Evolutionary conservation across 108 stramenopile species (phyloP).

Genomic region (Discostella stelligeroides): DNA sequence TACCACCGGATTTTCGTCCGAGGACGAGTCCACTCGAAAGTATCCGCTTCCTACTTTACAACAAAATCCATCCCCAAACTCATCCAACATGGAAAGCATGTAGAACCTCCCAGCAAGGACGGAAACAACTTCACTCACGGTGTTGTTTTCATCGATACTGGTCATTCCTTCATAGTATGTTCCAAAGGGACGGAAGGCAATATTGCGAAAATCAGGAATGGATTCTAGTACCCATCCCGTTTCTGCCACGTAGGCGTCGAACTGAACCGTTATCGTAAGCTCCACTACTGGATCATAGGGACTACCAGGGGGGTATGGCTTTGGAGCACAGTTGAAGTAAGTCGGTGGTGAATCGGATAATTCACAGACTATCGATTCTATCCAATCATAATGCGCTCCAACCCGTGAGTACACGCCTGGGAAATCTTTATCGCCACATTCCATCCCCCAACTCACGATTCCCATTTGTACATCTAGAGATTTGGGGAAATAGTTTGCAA

Average conservation of each 20-base stretch:
- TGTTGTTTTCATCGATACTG: constrained; percentile 35
- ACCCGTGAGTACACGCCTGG: constrained; percentile 47
- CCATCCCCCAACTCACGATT: constrained; percentile 47
- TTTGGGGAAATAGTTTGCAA: background rate
- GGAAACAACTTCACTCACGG: constrained; percentile 30
- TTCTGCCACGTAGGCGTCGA: constrained; percentile 39
- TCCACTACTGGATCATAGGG: constrained; percentile 28
- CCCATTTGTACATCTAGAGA: constrained; percentile 44
- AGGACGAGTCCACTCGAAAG: constrained; percentile 39
- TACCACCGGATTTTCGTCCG: constrained; percentile 15
- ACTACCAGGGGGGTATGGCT: constrained; percentile 26
- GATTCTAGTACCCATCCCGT: constrained; percentile 49
- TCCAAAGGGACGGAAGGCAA: constrained; percentile 35
- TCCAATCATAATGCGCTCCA: constrained; percentile 47
- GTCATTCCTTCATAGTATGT: constrained; percentile 25
- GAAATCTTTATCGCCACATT: constrained; percentile 41
- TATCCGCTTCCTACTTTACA: constrained; percentile 39
- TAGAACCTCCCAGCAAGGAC: constrained; percentile 39
- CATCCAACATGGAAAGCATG: constrained; percentile 41
- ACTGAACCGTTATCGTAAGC: constrained; percentile 29
- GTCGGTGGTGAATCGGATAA: constrained; percentile 43
- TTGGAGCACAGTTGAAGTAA: constrained; percentile 38
- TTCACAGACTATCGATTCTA: constrained; percentile 28
- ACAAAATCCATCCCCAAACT: constrained; percentile 51
- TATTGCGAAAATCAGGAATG: constrained; percentile 46